A percentile compares a stretch with the other conserved stretches of the same genome.
phyloP scores from a whole-genome alignment of 345 rosid species.

The Sonneratia alba region DNA sequence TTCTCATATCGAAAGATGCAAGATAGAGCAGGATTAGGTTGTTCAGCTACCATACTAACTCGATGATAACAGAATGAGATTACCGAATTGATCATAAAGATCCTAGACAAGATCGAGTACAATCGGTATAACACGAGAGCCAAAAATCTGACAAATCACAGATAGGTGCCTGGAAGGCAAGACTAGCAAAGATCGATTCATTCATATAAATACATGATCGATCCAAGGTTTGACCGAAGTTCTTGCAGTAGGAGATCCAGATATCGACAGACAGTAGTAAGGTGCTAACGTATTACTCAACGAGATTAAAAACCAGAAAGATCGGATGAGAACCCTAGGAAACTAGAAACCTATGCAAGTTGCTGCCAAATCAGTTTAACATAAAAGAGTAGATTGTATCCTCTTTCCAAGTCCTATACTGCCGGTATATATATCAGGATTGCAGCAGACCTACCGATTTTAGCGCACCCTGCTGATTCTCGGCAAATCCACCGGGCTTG shows the following conservation, averaged over 20 bases:
- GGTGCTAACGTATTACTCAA: not conserved
- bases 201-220: not conserved
- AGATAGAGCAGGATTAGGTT: too few species aligned
- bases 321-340: not conserved
- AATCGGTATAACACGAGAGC: too few species aligned
- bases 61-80: not conserved
- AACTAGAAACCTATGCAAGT: constrained; percentile 7
- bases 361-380: not conserved
- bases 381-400: not conserved
- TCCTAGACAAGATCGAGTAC: not conserved
- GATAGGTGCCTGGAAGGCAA: not conserved
- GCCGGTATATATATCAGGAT: not conserved
- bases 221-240: not conserved
- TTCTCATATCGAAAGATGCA: not conserved
- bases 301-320: not conserved
- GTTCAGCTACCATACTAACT: not conserved
- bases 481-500: constrained; percentile 5
- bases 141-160: too few species aligned
- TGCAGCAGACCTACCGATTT: constrained; percentile 8
- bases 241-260: not conserved
- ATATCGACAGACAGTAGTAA: not conserved
- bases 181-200: not conserved
- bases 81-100: not conserved
- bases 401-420: constrained; percentile 2
- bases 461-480: constrained; percentile 18